These are phyloP conservation scores for Telfairia occidentalis DNA, from an alignment of 331 rosid genomes.

Conservation along the genomic window DNA sequence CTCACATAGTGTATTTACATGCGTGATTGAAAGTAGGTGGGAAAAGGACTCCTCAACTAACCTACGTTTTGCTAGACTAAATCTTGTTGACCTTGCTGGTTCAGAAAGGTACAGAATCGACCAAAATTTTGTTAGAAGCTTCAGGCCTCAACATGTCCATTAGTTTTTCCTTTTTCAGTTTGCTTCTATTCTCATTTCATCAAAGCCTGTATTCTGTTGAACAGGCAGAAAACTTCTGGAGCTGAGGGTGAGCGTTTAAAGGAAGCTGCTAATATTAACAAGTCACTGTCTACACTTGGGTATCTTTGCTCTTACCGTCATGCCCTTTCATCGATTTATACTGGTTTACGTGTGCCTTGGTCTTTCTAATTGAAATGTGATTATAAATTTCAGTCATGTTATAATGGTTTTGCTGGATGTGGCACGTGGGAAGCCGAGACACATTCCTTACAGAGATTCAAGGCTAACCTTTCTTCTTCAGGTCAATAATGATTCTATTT, in stretches of 20 bases:
- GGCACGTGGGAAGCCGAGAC: conserved; percentile 85
- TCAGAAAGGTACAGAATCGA: conserved; percentile 61
- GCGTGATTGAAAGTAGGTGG: conserved; percentile 95
- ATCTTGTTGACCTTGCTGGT: conserved; percentile 96
- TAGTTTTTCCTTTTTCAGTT: neutral
- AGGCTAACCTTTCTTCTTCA: conserved; percentile 93
- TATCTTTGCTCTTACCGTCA: conserved; percentile 15
- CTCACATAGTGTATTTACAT: conserved; percentile 93
- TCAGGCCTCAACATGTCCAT: conserved; percentile 5
- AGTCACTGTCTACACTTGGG: conserved; percentile 93
- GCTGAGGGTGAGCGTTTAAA: conserved; percentile 98
- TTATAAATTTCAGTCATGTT: conserved; percentile 59
- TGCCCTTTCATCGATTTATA: neutral
- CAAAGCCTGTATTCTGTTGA: neutral
- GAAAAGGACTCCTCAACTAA: conserved; percentile 84
- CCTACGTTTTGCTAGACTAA: conserved; percentile 81
- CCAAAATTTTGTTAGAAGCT: conserved; percentile 12
- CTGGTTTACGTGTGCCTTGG: neutral
- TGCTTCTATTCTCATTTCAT: neutral
- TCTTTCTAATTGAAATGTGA: neutral
- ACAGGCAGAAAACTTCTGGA: conserved; percentile 95
- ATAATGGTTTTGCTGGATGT: conserved; percentile 94
- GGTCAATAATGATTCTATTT: conserved; percentile 36
- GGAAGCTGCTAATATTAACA: conserved; percentile 94
- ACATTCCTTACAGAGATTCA: conserved; percentile 88